Evolutionary conservation across 495 filamentous ascomycete genomes (phyloP).

Genomic region (Physcia stellaris): DNA sequence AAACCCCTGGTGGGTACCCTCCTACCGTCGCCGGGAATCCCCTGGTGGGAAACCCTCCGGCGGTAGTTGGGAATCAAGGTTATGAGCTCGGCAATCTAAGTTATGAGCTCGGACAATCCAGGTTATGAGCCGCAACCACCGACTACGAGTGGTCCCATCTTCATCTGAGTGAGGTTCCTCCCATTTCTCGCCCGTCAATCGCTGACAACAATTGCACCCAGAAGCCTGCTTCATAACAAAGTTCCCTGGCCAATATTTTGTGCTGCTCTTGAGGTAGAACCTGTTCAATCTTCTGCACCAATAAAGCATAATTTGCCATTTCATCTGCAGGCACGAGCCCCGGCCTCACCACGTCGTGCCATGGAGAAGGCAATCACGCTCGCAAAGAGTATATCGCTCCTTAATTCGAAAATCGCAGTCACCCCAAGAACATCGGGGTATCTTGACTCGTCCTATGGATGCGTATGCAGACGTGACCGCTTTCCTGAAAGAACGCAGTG

Average conservation of each 20-base stretch:
- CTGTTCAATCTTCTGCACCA: slow-evolving; percentile 87
- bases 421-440: slow-evolving; percentile 80
- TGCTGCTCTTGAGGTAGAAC: slow-evolving; percentile 91
- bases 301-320: slow-evolving; percentile 99
- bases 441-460: slow-evolving; percentile 90
- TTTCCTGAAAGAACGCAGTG: slow-evolving; percentile 87
- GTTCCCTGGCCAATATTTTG: slow-evolving; percentile 93
- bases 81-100: too few species aligned
- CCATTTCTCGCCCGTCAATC: too few species aligned
- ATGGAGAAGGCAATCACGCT: slow-evolving; percentile 96
- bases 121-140: too few species aligned
- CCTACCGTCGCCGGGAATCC: too few species aligned
- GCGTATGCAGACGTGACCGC: slow-evolving; percentile 93
- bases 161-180: too few species aligned
- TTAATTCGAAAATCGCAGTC: slow-evolving; percentile 93
- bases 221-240: too few species aligned
- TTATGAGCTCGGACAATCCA: too few species aligned
- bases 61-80: too few species aligned
- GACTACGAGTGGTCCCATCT: too few species aligned
- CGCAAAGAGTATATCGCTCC: slow-evolving; percentile 76
- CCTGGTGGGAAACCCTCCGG: too few species aligned
- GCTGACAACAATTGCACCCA: too few species aligned
- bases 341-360: slow-evolving; percentile 89
- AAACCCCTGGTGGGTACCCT: too few species aligned
- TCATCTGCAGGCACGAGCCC: slow-evolving; percentile 89